Conservation (phyloP, 352 stramenopile genomes). For the Halophytophthora polymorphica region DNA sequence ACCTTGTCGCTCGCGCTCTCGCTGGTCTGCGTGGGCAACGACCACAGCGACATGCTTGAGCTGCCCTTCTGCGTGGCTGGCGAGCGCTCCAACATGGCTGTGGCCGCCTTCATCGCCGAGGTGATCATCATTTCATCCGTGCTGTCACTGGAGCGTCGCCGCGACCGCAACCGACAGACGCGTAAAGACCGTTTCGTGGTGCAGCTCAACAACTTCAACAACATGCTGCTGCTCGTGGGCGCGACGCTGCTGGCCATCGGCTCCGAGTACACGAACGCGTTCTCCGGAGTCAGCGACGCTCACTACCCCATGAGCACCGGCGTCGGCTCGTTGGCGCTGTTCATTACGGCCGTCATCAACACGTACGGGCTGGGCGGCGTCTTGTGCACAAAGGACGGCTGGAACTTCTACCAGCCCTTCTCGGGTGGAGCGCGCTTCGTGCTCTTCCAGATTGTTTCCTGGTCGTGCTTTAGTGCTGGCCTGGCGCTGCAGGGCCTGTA, state of each 20-base stretch:
- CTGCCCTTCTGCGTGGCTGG: conserved; percentile 42
- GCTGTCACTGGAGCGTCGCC: conserved; percentile 52
- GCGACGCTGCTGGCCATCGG: conserved; percentile 55
- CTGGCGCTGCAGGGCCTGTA: conserved; percentile 73
- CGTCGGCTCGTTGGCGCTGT: conserved; percentile 59
- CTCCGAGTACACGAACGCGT: conserved; percentile 57
- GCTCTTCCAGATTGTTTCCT: conserved; percentile 72
- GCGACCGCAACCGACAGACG: conserved; percentile 28
- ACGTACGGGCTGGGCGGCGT: conserved; percentile 80
- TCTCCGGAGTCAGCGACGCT: conserved; percentile 29
- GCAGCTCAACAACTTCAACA: conserved; percentile 85
- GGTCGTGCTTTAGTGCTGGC: conserved; percentile 70
- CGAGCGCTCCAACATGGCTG: conserved; percentile 49
- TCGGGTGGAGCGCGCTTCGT: conserved; percentile 73
- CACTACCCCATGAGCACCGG: conserved; percentile 55
- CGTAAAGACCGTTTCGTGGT: conserved; percentile 55
- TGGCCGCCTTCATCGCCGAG: conserved; percentile 67
- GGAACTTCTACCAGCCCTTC: conserved; percentile 85
- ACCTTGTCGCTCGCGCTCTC: conserved; percentile 44
- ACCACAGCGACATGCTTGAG: conserved; percentile 2
- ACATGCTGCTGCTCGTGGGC: conserved; percentile 76
- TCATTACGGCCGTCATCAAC: conserved; percentile 76
- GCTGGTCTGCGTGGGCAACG: conserved; percentile 26
- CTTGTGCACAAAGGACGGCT: conserved; percentile 67
- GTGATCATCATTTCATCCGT: conserved; percentile 79